Conservation (phyloP, 2,329 filamentous ascomycete species). For the Trichoderma lentiforme region DNA sequence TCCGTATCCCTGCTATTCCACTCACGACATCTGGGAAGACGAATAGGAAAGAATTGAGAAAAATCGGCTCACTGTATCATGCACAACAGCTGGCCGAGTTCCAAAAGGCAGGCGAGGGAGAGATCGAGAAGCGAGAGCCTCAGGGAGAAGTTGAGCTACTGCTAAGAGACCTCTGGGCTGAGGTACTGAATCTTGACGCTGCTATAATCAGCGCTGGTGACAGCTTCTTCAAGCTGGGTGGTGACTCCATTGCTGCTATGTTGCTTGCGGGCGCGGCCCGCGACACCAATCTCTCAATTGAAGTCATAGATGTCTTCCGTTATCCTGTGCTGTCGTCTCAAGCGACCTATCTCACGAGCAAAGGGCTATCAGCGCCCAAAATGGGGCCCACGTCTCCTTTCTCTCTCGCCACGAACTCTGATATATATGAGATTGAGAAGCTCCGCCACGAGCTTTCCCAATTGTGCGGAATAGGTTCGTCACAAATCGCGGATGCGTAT, state of each 20-base stretch:
- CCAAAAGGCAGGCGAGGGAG: no score
- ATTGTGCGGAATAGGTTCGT: no score
- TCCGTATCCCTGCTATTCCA: slow-evolving; percentile 19
- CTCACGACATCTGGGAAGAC: slow-evolving; percentile 20
- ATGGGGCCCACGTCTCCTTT: slow-evolving; percentile 20
- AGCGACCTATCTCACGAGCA: no score
- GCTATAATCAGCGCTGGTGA: slow-evolving; percentile 25
- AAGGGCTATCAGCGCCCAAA: slow-evolving; percentile 6
- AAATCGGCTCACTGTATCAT: not conserved
- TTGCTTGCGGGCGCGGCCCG: not conserved
- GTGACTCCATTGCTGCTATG: slow-evolving; percentile 32
- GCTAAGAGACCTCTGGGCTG: not conserved
- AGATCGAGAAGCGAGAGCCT: not conserved
- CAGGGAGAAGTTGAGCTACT: not conserved
- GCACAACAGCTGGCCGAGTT: not conserved
- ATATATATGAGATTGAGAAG: not conserved
- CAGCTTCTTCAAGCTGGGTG: slow-evolving; percentile 30
- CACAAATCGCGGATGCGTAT: slow-evolving; percentile 32
- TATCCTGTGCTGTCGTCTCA: no score
- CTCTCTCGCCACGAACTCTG: slow-evolving; percentile 33
- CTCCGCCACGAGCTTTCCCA: not conserved
- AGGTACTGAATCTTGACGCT: not conserved
- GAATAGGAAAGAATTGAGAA: slow-evolving; percentile 14
- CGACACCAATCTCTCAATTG: not conserved
- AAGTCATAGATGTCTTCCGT: slow-evolving; percentile 1